Percentiles rank a stretch among this genome's conserved stretches.
These are phyloP conservation scores for Diaporthe caulivora DNA, from an alignment of 2,329 filamentous ascomycete genomes.

Conservation along the genomic window DNA sequence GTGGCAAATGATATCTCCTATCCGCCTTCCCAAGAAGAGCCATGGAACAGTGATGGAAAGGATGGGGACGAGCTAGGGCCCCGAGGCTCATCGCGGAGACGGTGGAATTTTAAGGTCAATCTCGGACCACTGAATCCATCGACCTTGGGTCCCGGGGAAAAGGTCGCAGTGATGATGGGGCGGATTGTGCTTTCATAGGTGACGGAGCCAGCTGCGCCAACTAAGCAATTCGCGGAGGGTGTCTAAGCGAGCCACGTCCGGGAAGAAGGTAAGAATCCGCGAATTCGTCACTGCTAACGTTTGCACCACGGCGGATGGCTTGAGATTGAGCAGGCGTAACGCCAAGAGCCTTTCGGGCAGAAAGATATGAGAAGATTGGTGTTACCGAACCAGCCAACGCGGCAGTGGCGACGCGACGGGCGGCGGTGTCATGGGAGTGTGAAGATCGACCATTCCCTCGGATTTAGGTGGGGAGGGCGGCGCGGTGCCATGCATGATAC, in stretches of 20 bases:
- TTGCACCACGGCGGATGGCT: constrained; percentile 1
- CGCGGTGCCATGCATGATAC: constrained; percentile 27
- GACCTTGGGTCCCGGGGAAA: constrained; percentile 1
- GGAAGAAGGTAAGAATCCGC: constrained; percentile 25
- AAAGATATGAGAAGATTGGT: constrained; percentile 1
- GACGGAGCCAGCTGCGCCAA: constrained; percentile 20
- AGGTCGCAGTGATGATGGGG: constrained; percentile 17
- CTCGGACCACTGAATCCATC: constrained; percentile 30
- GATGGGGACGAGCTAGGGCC: constrained; percentile 20
- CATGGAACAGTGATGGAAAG: constrained; percentile 24
- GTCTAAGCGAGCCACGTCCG: constrained; percentile 25
- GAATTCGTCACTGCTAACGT: constrained; percentile 13
- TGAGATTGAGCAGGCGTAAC: constrained; percentile 12
- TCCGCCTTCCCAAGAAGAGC: constrained; percentile 18
- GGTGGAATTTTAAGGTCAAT: constrained; percentile 24
- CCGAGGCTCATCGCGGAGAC: constrained; percentile 18
- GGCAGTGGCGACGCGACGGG: constrained; percentile 15
- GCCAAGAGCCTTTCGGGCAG: constrained; percentile 7
- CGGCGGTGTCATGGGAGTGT: not conserved
- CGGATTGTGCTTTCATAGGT: constrained; percentile 16
- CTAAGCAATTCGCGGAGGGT: constrained; percentile 4
- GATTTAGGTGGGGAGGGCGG: constrained; percentile 17
- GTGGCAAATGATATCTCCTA: constrained; percentile 25
- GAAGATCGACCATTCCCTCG: constrained; percentile 22
- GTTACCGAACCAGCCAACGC: constrained; percentile 15